Conservation (phyloP, 129 eudicot genomes). For the Chrysanthemum makinoi region DNA sequence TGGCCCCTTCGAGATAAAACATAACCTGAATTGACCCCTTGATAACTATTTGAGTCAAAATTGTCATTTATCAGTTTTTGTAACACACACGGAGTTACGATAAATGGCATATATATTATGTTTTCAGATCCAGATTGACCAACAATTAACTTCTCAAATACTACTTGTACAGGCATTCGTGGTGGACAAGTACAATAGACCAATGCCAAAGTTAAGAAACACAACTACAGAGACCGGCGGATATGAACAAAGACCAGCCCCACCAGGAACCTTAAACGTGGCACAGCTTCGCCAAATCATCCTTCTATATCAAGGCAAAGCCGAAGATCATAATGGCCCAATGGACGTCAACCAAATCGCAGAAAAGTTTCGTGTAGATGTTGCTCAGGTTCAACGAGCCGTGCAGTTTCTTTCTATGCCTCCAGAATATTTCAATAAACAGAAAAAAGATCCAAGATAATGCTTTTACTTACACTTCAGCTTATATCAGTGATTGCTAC, state of each 20-base stretch:
- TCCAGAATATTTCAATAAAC: conserved; percentile 51
- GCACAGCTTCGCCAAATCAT: conserved; percentile 75
- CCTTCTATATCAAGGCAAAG: conserved; percentile 79
- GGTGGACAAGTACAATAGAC: conserved; percentile 72
- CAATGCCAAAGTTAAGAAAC: conserved; percentile 80
- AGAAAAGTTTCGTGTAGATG: conserved; percentile 54
- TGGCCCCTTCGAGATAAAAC: not conserved
- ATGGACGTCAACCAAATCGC: conserved; percentile 69
- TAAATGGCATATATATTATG: not conserved
- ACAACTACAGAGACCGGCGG: conserved; percentile 60
- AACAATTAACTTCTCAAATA: not conserved
- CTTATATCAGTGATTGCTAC: conserved; percentile 14
- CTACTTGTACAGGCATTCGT: conserved; percentile 55
- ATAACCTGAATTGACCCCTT: not conserved
- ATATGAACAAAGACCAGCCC: conserved; percentile 62
- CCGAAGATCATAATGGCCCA: conserved; percentile 68
- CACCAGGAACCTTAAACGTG: conserved; percentile 81
- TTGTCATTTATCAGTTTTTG: not conserved
- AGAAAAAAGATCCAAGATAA: conserved; percentile 43
- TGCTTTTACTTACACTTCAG: not conserved
- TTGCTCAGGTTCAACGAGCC: conserved; percentile 52
- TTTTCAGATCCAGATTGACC: not conserved
- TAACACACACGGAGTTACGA: not conserved
- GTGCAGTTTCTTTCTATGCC: conserved; percentile 65
- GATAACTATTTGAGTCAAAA: not conserved